Conservation (phyloP, 1,284 basidiomycete species). For the Moesziomyces sp. region DNA sequence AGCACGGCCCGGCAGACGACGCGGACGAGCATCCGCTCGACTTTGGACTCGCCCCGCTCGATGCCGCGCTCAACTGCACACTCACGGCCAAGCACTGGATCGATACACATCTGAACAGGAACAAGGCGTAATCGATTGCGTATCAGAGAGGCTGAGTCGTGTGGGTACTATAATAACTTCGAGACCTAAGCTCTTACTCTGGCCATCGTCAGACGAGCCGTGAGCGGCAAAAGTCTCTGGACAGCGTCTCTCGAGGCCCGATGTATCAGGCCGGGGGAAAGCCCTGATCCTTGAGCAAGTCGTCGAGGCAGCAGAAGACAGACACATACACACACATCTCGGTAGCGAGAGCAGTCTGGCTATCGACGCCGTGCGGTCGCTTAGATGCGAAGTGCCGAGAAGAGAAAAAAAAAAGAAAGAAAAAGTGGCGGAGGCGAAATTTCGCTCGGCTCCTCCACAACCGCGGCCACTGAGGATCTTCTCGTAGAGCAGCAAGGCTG, state of each 20-base stretch:
- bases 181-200: too few relatives aligned
- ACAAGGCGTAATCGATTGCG: not conserved
- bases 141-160: not conserved
- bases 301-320: too few relatives aligned
- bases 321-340: too few relatives aligned
- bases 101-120: conserved; percentile 4
- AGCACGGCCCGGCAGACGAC: not conserved
- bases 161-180: not conserved
- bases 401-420: not conserved
- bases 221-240: too few relatives aligned
- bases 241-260: too few relatives aligned
- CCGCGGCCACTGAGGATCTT: too few relatives aligned
- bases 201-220: too few relatives aligned
- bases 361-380: too few relatives aligned
- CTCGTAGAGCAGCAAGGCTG: too few relatives aligned
- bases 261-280: too few relatives aligned
- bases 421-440: not conserved
- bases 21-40: conserved; percentile 2
- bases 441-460: conserved; percentile 1
- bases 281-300: too few relatives aligned
- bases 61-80: conserved; percentile 29
- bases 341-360: too few relatives aligned
- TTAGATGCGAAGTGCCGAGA: not conserved
- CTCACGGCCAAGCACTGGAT: conserved; percentile 20
- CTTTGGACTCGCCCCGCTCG: conserved; percentile 22